Evolutionary conservation across 768 basidiomycete genomes (phyloP), one percentile per base, ranked within the genome.

Genomic region (Boletus vermiculosoides): DNA sequence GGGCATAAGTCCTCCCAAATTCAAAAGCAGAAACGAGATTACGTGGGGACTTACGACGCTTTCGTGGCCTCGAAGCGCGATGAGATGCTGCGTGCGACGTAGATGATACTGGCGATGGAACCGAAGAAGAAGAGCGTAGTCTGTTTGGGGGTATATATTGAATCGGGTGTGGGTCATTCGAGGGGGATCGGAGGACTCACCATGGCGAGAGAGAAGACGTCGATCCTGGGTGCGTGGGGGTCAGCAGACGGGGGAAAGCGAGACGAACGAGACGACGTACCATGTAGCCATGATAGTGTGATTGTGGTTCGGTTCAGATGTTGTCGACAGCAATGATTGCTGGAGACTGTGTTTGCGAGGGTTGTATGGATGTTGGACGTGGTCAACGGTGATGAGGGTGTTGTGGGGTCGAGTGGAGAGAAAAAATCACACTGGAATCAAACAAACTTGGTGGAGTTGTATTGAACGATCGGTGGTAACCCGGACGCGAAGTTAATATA

Each of bases 101-200:
- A 72, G 7, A 83, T 41, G 16, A 81, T 62, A 5, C 73, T 79
- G 39, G 80, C 73, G 23, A 84, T 67, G 36, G 77, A 62, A 0
- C 78, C 83, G 31, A n/a, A n/a, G n/a, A 82, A 73, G 16, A 85
- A 56, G 16, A 72, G 61, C 4, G 82, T 59, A 0, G 81, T 84
- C 58, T 59, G 37, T 8, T n/a, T 11, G 31, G 15, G 5, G 28
- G 3, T 28, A 28, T 28, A 20, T 20, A 34, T 10, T 1, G 13
- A 12, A 9, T 48, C 33, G 13, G 16, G 34, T 18, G 20, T 0
- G 11, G 36, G 30, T 36, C 16, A 16, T 28, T 31, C 2, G 20
- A 20, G 41, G 0, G 5, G 22, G 5, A 22, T 49, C 3, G 22
- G 25, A 22, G 3, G 34, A 36, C 60, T 28, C 30, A 66, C 64